Evolutionary conservation across 176 grass and related monocot species (phyloP).

Genomic region (Eragrostis curvula): DNA sequence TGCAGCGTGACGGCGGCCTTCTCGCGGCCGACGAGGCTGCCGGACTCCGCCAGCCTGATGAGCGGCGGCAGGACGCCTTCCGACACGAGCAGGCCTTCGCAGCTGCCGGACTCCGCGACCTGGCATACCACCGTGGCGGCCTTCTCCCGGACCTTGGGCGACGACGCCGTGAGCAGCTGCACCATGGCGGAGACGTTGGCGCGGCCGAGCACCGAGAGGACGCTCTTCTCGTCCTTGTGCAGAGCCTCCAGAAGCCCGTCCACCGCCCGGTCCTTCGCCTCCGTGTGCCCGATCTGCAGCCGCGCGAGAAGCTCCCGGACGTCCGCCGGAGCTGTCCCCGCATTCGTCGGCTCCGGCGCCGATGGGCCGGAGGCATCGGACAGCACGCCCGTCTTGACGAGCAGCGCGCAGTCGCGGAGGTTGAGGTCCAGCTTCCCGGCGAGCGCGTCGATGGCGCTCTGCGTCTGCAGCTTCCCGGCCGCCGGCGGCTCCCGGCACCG

Average conservation of each 20-base stretch:
- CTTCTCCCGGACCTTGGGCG: conserved; percentile 76
- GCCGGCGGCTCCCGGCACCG: conserved; percentile 35
- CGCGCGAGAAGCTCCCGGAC: conserved; percentile 85
- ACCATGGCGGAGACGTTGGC: conserved; percentile 72
- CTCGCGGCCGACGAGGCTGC: conserved; percentile 72
- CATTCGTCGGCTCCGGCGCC: background rate
- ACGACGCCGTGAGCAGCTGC: conserved; percentile 75
- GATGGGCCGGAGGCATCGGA: conserved; percentile 48
- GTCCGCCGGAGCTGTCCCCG: conserved; percentile 13
- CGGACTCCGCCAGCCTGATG: conserved; percentile 83
- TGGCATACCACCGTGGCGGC: conserved; percentile 64
- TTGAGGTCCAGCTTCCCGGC: conserved; percentile 73
- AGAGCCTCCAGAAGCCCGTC: conserved; percentile 70
- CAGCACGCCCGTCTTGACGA: conserved; percentile 86
- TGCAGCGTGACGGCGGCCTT: conserved; percentile 81
- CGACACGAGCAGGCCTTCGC: conserved; percentile 67
- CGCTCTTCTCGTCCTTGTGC: conserved; percentile 61
- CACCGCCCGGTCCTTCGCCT: conserved; percentile 72
- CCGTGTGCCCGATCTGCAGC: conserved; percentile 87
- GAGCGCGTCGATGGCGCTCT: conserved; percentile 90
- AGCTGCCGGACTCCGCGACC: conserved; percentile 58
- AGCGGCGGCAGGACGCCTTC: conserved; percentile 82
- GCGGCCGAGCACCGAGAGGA: conserved; percentile 67
- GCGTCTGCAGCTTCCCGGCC: conserved; percentile 66
- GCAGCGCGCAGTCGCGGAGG: conserved; percentile 82